phyloP scores from a whole-genome alignment of 2,329 filamentous ascomycete genomes.

The Monilinia fructigena region DNA sequence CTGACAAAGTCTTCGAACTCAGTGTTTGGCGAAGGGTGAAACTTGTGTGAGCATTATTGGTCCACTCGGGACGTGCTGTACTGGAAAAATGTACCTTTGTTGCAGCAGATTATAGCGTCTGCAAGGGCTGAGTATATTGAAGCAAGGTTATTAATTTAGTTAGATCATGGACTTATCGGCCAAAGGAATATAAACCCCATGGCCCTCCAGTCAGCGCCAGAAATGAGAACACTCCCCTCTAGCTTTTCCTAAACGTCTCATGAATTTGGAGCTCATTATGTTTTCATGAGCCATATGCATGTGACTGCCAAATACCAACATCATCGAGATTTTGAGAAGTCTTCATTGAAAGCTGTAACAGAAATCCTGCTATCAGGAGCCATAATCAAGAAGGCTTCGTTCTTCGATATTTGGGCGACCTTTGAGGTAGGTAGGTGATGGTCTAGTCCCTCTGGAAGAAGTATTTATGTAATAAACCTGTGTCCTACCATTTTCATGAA shows the following conservation, averaged over 20 bases:
- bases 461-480: not conserved
- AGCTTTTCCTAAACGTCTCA: not conserved
- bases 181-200: not conserved
- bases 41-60: constrained; percentile 12
- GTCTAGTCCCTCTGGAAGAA: not conserved
- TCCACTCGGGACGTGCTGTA: constrained; percentile 4
- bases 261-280: not conserved
- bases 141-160: too few relatives aligned
- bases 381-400: not conserved
- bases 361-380: not conserved
- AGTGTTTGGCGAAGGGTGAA: constrained; percentile 7
- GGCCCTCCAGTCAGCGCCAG: too few relatives aligned
- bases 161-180: not conserved
- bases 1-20: not conserved
- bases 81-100: constrained; percentile 11
- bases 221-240: not conserved
- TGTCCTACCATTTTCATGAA: not conserved
- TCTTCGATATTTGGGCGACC: not conserved
- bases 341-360: not conserved
- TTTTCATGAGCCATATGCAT: too few relatives aligned
- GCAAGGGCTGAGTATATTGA: not conserved
- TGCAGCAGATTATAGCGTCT: constrained; percentile 10
- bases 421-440: too few relatives aligned
- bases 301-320: not conserved
- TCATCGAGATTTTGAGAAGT: not conserved